A percentile compares a stretch with the other conserved stretches of the same genome.
Evolutionary conservation across 169 alveolate species (phyloP).

Genomic region (Eimeria praecox): DNA sequence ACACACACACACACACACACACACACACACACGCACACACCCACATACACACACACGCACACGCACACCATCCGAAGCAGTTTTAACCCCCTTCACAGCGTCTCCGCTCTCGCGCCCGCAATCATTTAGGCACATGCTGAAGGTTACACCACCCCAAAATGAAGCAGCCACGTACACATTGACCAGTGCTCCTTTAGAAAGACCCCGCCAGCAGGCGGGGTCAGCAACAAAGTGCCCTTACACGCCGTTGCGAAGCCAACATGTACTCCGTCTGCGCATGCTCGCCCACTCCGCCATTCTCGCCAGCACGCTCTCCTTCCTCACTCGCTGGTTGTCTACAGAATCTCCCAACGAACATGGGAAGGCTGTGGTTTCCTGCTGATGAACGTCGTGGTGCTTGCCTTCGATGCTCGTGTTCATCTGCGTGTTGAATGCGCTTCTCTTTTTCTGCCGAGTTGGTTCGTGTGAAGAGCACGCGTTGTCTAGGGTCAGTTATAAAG

Average conservation of each 20-base stretch:
- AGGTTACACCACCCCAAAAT: too few relatives aligned
- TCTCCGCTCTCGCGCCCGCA: too few relatives aligned
- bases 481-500: constrained; percentile 42
- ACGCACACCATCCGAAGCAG: too few relatives aligned
- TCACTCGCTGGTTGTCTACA: neutral
- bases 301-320: neutral
- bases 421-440: neutral
- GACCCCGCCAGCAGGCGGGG: too few relatives aligned
- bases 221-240: constrained; percentile 17
- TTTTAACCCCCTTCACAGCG: too few relatives aligned
- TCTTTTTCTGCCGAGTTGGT: constrained; percentile 47
- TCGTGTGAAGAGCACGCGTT: constrained; percentile 43
- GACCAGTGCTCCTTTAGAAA: neutral
- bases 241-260: neutral
- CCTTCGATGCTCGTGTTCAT: constrained; percentile 1
- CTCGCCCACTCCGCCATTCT: neutral
- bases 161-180: neutral
- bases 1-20: too few relatives aligned
- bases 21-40: too few relatives aligned
- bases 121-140: too few relatives aligned
- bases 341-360: constrained; percentile 25
- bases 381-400: constrained; percentile 45
- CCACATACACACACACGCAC: too few relatives aligned
- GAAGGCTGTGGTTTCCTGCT: constrained; percentile 72
- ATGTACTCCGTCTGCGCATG: neutral